phyloP scores from a whole-genome alignment of 495 filamentous ascomycete genomes.

The Parachaetomium inaequale region DNA sequence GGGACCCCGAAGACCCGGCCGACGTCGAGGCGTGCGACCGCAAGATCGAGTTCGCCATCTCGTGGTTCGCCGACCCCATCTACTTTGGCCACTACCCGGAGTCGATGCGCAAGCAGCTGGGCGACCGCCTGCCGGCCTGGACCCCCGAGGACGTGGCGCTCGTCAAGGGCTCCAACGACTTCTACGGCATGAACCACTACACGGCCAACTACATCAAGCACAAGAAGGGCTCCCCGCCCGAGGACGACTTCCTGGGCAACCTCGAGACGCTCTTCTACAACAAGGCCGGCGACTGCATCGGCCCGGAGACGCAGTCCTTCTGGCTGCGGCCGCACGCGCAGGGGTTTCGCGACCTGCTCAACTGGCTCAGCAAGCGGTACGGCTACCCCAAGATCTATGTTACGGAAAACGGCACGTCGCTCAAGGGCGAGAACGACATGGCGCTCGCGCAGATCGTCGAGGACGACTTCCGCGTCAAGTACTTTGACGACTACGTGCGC shows the following conservation, averaged over 20 bases:
- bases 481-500: constrained; percentile 68
- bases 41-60: constrained; percentile 63
- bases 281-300: constrained; percentile 66
- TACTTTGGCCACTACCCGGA: constrained; percentile 74
- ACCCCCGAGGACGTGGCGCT: constrained; percentile 62
- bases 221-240: constrained; percentile 52
- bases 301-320: constrained; percentile 69
- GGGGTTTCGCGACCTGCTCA: constrained; percentile 72
- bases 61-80: constrained; percentile 71
- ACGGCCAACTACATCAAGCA: constrained; percentile 78
- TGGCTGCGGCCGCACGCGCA: constrained; percentile 69
- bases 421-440: constrained; percentile 76
- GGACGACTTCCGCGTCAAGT: constrained; percentile 71
- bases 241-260: constrained; percentile 68
- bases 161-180: constrained; percentile 72
- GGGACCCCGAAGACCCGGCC: constrained; percentile 52
- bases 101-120: constrained; percentile 70
- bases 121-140: constrained; percentile 63
- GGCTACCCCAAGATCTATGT: constrained; percentile 71
- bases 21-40: constrained; percentile 60
- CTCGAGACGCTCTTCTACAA: constrained; percentile 63
- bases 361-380: constrained; percentile 77
- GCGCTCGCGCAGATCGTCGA: constrained; percentile 63
- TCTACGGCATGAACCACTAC: constrained; percentile 85
- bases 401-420: constrained; percentile 76